Base-by-base conservation (phyloP, 805 yeast species). In the Maudiozyma barnettii region DNA sequence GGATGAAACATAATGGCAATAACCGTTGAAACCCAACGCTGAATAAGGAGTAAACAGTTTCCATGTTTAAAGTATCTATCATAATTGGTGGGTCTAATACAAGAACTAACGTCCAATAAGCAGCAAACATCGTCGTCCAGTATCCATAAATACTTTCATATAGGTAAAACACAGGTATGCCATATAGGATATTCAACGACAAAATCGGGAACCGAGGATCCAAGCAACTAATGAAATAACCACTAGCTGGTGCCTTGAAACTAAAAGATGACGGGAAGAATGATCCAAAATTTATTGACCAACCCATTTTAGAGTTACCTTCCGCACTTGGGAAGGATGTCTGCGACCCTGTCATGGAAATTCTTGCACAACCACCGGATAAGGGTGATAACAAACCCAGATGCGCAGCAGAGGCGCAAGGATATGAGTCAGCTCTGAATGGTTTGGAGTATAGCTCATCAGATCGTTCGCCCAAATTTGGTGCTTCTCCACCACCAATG, bases 331-430 rank as follows among this genome's bases (percentile, higher is more conserved):
- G 68, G 55, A 84, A 89, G 1, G 54, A 48, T 2, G 62, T 60
- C 42, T 74, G 75, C 2, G 76, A 66, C 6, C 91, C 88, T 8
- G 65, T 58, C 61, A 78, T 81, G 1, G 78, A 66, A 16, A 84
- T 53, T 44, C 74, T 70, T 1, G 85, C 89, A 60, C 91, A 83
- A 0, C 95, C 96, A 2, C 98, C 98, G 49, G 68, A 69, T 23
- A 72, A 58, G 13, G 91, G 82, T 0, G 93, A 82, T 0, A 89
- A 67, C 0, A 81, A 63, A 1, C 96, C 96, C 2, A 90, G 80
- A 64, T 90, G 96, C 4, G 85, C 77, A 0, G 93, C 97, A 2
- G 96, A 84, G 0, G 89, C 91, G 62, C 98, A 90, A 0, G 91
- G 82, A 56, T 72, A 89, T 1, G 96, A 86, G 65, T 90, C 98